These are phyloP conservation scores for Wickerhamomyces subpelliculosus DNA, from an alignment of 805 yeast genomes.

Conservation along the genomic window DNA sequence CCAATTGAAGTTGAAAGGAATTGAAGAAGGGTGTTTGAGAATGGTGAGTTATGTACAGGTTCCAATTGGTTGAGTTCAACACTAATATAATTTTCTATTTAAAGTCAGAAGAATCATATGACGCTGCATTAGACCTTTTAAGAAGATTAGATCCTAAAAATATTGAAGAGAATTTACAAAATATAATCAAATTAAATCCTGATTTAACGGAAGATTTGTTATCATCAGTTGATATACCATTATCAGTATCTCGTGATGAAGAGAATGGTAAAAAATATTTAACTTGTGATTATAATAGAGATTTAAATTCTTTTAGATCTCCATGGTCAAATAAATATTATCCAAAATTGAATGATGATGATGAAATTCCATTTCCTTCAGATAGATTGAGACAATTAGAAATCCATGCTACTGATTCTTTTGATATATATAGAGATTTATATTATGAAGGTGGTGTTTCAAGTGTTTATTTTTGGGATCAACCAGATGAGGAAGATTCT, in stretches of 20 bases:
- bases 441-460: constrained; percentile 94
- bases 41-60: constrained; percentile 1
- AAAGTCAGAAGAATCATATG: constrained; percentile 40
- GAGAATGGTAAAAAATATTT: constrained; percentile 56
- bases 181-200: constrained; percentile 39
- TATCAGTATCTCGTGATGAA: constrained; percentile 32
- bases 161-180: constrained; percentile 36
- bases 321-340: constrained; percentile 83
- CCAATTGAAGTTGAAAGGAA: neutral
- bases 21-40: neutral
- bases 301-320: constrained; percentile 85
- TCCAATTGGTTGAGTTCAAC: neutral
- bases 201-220: constrained; percentile 81
- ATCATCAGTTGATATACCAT: constrained; percentile 82
- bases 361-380: constrained; percentile 74
- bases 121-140: constrained; percentile 72
- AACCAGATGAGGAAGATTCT: constrained; percentile 45
- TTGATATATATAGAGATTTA: constrained; percentile 86
- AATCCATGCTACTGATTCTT: constrained; percentile 77
- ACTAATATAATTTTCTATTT: neutral
- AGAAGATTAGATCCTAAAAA: constrained; percentile 69
- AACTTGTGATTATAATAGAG: constrained; percentile 92
- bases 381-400: constrained; percentile 65
- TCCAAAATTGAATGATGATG: constrained; percentile 45
- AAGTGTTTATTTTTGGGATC: constrained; percentile 89